phyloP scores from a whole-genome alignment of 192 early-diverging fungal genomes.

The Phlyctochytrium bullatum region DNA sequence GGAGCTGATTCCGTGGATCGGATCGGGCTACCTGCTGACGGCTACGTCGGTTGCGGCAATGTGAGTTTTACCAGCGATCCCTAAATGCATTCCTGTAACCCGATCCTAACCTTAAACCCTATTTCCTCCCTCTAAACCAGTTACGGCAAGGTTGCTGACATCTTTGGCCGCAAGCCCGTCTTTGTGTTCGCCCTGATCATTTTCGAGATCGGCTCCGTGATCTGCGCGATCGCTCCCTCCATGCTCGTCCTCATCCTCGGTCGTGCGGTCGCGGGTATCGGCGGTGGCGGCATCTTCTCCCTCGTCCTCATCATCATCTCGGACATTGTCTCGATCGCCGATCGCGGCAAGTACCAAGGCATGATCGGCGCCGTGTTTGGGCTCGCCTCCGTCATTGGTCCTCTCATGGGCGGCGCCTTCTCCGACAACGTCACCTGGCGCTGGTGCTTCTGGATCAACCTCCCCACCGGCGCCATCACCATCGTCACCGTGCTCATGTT shows the following conservation, averaged over 20 bases:
- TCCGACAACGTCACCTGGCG: constrained; percentile 53
- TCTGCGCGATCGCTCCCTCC: constrained; percentile 37
- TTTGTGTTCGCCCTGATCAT: constrained; percentile 65
- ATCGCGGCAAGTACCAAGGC: constrained; percentile 51
- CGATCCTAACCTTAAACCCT: background rate
- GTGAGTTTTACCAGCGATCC: background rate
- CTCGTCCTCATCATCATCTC: constrained; percentile 69
- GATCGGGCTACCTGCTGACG: constrained; percentile 69
- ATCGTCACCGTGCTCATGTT: constrained; percentile 53
- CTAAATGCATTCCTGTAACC: background rate
- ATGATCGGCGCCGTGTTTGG: constrained; percentile 79
- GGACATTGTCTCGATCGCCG: constrained; percentile 23
- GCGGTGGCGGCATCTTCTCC: constrained; percentile 76
- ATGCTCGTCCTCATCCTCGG: constrained; percentile 62
- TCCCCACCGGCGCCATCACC: constrained; percentile 75
- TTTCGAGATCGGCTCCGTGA: constrained; percentile 68
- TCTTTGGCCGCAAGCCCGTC: constrained; percentile 74
- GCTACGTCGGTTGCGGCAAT: background rate
- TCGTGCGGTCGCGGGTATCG: constrained; percentile 72
- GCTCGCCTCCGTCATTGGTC: constrained; percentile 75
- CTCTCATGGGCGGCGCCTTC: constrained; percentile 83
- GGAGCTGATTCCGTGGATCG: constrained; percentile 76
- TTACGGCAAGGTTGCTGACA: constrained; percentile 84
- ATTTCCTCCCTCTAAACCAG: background rate
- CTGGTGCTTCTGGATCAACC: constrained; percentile 59